These are phyloP conservation scores for Picea abies DNA, from an alignment of 83 land plant species.

Conservation along the genomic window DNA sequence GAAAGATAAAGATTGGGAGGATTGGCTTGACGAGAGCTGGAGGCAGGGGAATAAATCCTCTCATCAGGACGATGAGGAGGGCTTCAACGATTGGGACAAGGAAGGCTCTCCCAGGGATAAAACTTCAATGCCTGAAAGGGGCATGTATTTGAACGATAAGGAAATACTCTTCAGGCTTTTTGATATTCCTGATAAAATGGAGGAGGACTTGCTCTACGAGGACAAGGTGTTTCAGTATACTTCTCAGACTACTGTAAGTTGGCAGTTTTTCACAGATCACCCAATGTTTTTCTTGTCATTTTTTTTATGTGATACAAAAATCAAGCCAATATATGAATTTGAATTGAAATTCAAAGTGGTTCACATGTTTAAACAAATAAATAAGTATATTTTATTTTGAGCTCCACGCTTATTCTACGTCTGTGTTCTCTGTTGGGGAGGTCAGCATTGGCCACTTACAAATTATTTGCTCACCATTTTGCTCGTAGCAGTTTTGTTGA, in stretches of 20 bases:
- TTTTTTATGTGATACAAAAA: neutral
- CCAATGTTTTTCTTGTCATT: no score
- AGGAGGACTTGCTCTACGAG: conserved; percentile 6
- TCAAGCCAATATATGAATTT: neutral
- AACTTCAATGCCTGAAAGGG: conserved; percentile 5
- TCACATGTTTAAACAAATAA: neutral
- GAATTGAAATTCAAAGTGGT: neutral
- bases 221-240: conserved; percentile 14
- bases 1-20: conserved; percentile 7
- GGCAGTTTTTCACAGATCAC: neutral
- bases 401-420: neutral
- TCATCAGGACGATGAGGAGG: neutral
- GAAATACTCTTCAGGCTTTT: conserved; percentile 1
- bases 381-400: neutral
- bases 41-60: neutral
- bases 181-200: neutral
- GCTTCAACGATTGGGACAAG: neutral
- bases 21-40: conserved; percentile 14
- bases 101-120: neutral
- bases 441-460: no score
- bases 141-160: conserved; percentile 10
- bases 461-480: neutral
- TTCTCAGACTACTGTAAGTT: conserved; percentile 12
- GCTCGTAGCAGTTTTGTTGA: neutral
- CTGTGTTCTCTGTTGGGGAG: neutral